A percentile compares a stretch with the other conserved stretches of the same genome.
These are phyloP conservation scores for Orbilia blumenaviensis DNA, from an alignment of 2,329 filamentous ascomycete species.

Conservation along the genomic window DNA sequence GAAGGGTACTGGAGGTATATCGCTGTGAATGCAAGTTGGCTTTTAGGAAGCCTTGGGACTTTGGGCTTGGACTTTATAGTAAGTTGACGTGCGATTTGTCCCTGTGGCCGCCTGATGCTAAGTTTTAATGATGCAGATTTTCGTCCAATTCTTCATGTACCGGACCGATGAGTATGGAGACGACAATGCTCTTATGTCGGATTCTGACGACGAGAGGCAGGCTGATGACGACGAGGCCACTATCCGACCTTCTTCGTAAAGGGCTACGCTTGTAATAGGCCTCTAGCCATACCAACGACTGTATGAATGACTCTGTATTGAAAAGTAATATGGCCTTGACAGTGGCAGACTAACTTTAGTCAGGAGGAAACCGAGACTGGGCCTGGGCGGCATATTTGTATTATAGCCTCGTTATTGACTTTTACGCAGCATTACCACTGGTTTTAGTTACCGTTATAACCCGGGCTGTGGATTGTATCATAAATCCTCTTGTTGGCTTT, in stretches of 20 bases:
- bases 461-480: neutral
- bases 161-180: slow-evolving; percentile 61
- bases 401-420: neutral
- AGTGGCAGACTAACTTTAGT: neutral
- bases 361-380: neutral
- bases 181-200: slow-evolving; percentile 22
- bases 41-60: slow-evolving; percentile 88
- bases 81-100: neutral
- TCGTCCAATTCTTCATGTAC: slow-evolving; percentile 91
- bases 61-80: slow-evolving; percentile 77
- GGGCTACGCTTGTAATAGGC: neutral
- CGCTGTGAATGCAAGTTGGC: slow-evolving; percentile 88
- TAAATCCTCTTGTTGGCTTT: no score
- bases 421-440: neutral
- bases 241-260: neutral
- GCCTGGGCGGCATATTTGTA: slow-evolving; percentile 1
- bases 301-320: neutral
- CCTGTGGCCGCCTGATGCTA: neutral
- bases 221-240: slow-evolving; percentile 32
- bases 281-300: neutral
- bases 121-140: slow-evolving; percentile 69
- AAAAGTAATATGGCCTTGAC: neutral
- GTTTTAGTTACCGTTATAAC: neutral
- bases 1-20: slow-evolving; percentile 78
- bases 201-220: neutral